phyloP scores from a whole-genome alignment of 208 protist genomes.

The Trichomonas gallinae region DNA sequence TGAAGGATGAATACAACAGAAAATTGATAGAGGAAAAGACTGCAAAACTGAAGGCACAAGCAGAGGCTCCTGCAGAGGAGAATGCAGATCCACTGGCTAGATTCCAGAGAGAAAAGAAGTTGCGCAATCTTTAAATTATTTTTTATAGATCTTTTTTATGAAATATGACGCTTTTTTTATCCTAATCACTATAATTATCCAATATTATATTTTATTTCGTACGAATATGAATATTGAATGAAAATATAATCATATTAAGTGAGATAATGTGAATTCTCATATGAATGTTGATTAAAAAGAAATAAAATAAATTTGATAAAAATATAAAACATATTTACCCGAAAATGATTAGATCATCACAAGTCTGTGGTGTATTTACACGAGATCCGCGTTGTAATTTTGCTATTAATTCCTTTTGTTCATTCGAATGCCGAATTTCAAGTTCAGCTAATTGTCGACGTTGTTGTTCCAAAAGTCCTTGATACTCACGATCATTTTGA shows the following conservation, averaged over 20 bases:
- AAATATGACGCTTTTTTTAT: too few species aligned
- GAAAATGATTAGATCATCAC: not conserved
- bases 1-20: slow-evolving; percentile 5
- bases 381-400: not conserved
- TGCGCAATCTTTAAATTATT: not conserved
- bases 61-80: not conserved
- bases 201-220: too few species aligned
- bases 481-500: not conserved
- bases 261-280: too few species aligned
- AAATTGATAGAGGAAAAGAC: not conserved
- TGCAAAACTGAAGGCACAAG: not conserved
- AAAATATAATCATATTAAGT: too few species aligned
- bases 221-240: too few species aligned
- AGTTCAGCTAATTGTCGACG: not conserved
- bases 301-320: too few species aligned
- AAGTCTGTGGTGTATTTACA: not conserved
- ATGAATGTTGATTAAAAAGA: too few species aligned
- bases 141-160: too few species aligned
- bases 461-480: not conserved
- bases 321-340: too few species aligned
- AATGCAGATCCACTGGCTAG: not conserved
- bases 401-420: not conserved
- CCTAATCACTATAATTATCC: too few species aligned
- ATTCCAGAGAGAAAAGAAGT: not conserved
- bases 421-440: not conserved